Percentiles rank a stretch among this genome's conserved stretches.
phyloP scores from a whole-genome alignment of 2,329 filamentous ascomycete genomes.

The Colletotrichum karsti region DNA sequence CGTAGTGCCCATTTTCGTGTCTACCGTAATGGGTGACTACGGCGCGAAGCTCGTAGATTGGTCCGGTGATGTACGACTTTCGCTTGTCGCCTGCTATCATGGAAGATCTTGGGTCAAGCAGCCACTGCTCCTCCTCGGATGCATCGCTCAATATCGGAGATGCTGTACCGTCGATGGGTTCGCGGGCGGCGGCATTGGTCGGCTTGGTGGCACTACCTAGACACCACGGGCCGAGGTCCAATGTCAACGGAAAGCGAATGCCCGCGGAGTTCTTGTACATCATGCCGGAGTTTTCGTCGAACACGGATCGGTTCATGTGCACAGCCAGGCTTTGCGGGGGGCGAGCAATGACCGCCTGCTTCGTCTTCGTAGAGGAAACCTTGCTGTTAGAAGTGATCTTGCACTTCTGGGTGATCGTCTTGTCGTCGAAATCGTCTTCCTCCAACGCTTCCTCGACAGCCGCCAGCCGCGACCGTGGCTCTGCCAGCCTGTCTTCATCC shows the following conservation, averaged over 20 bases:
- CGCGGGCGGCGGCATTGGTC: slow-evolving; percentile 28
- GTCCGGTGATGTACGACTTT: slow-evolving; percentile 62
- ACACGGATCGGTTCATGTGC: slow-evolving; percentile 92
- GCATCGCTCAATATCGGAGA: neutral
- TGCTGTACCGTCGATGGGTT: slow-evolving; percentile 26
- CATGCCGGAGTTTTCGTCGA: slow-evolving; percentile 82
- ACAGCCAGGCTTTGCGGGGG: slow-evolving; percentile 83
- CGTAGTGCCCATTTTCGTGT: slow-evolving; percentile 96
- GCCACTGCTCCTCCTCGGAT: slow-evolving; percentile 70
- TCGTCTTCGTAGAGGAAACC: slow-evolving; percentile 83
- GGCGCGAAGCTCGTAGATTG: slow-evolving; percentile 80
- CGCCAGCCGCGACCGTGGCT: slow-evolving; percentile 64
- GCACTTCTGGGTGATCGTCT: slow-evolving; percentile 69
- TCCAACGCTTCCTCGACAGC: slow-evolving; percentile 77
- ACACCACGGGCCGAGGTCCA: slow-evolving; percentile 88
- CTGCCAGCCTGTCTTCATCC: slow-evolving; percentile 59
- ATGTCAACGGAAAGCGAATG: slow-evolving; percentile 76
- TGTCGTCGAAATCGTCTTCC: slow-evolving; percentile 81
- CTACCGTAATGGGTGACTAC: slow-evolving; percentile 89
- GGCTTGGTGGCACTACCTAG: slow-evolving; percentile 64
- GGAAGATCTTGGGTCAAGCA: slow-evolving; percentile 71
- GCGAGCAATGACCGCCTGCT: slow-evolving; percentile 86
- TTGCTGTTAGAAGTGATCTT: slow-evolving; percentile 73
- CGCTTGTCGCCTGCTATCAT: slow-evolving; percentile 72
- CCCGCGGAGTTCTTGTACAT: slow-evolving; percentile 85